Evolutionary conservation across 1,284 basidiomycete genomes (phyloP), one percentile per base, ranked within the genome.

Genomic region (Ustilago loliicola): DNA sequence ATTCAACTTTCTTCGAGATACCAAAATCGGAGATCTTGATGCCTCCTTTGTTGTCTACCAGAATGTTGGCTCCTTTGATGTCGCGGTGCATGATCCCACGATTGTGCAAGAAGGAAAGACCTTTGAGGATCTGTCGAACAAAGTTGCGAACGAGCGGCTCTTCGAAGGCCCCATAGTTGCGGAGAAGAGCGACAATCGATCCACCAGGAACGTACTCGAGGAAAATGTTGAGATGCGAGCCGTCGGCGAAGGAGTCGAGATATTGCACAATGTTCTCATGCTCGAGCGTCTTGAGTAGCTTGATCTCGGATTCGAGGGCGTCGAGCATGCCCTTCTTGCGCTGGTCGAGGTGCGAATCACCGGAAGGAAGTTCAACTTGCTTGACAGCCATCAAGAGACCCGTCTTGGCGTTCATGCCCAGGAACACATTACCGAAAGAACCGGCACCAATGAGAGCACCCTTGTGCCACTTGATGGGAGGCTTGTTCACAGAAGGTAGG

Each of bases 1-100:
- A 94, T 86, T 98, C 95, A 36, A 95, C 93, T 87, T 97, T 97
- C 89, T 99, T 99, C 23, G 94, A 96, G 82, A 99, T 98, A 77
- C 97, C 97, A 83, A 99, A 99, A 87, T 99, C 97, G 5, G 94
- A 96, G 52, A 99, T 98, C 88, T 99, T 99, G 89, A 98, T 93
- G 11, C 95, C 95, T 9, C 96, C 95, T 87, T 97, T 98, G 89
- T 98, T 98, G 87, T 99, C 96, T 13, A 98, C 96, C 62, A 99
- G 90, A 68, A 99, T 97, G 86, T 99, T 98, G 48, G 94, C 96
- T 27, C 96, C 96, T 84, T 98, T 99, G 88, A 99, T 98, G 84
- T 99, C 96, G 29, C 96, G 93, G 87, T 99, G 96, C 66, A 99
- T 95, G 86, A 99, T 98, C 80, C 94, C 95, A 10, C 93, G 91